Conservation (phyloP, 2,329 filamentous ascomycete genomes). For the Penicillium olsonii region DNA sequence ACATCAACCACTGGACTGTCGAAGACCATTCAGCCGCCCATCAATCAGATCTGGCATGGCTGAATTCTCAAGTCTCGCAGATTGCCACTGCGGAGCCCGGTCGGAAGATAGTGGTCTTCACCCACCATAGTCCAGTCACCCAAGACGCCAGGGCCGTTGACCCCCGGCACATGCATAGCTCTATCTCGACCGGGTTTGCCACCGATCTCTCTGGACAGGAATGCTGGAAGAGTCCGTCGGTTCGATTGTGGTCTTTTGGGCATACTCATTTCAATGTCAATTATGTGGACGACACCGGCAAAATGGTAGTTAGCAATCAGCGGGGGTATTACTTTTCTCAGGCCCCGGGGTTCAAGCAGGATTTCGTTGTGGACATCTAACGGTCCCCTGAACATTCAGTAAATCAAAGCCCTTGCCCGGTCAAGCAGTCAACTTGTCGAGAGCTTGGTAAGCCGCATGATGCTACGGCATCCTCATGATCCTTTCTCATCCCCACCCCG, state of each 20-base stretch:
- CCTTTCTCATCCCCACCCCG: no score
- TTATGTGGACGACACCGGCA: conserved; percentile 36
- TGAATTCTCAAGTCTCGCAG: conserved; percentile 39
- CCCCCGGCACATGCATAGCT: conserved; percentile 34
- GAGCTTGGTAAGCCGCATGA: no score
- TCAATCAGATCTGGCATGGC: conserved; percentile 38
- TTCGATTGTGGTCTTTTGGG: conserved; percentile 51
- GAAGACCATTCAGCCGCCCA: conserved; percentile 35
- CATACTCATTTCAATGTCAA: conserved; percentile 53
- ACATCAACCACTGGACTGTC: conserved; percentile 42
- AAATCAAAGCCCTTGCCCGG: no score
- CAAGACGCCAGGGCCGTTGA: conserved; percentile 28
- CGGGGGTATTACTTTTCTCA: conserved; percentile 44
- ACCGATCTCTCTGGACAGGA: conserved; percentile 43
- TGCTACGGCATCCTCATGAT: neutral
- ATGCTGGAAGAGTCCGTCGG: conserved; percentile 42
- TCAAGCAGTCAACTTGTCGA: no score
- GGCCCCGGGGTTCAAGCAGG: conserved; percentile 36
- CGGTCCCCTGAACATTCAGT: no score
- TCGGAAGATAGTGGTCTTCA: conserved; percentile 41
- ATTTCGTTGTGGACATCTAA: conserved; percentile 27
- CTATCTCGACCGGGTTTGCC: conserved; percentile 41
- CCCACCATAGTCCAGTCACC: conserved; percentile 41
- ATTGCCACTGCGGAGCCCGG: conserved; percentile 33
- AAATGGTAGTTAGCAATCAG: conserved; percentile 44